Evolutionary conservation across 352 stramenopile species (phyloP), one percentile per base, ranked within the genome.

Genomic region (Pythium biforme): DNA sequence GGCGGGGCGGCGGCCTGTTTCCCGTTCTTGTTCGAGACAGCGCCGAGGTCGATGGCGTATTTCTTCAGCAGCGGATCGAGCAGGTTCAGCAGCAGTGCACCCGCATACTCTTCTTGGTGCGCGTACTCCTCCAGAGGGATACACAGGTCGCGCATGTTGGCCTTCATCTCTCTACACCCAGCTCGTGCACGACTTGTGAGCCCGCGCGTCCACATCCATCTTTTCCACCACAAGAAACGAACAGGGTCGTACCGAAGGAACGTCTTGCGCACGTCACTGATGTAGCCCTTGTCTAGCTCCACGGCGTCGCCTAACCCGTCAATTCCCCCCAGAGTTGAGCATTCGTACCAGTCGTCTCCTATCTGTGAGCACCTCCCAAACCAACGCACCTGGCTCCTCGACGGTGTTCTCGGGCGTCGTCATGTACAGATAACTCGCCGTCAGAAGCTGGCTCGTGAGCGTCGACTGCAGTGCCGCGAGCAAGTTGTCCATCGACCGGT

Each of bases 91-190:
- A 93, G 53, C 40, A 90, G 54, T 7, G 86, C 86, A 53, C 77
- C 87, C 3, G 80, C 72, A 55, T 89, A 87, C 47, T 95, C 86
- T 64, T 95, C 74, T 23, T 89, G 76, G 61, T 95, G 88, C 26
- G 86, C 86, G 49, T 90, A 95, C 56, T 88, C 83, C 64, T 95
- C 86, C 47, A 95, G 62, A 0, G 86, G 83, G 31, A 95, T 90
- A 53, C 82, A 91, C 49, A 93, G 58, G 12, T 95, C 81, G 49
- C 86, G 80, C 77, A 95, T 90, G 56, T 87, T 90, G 4, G 68
- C 54, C 62, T 93, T 95, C 83, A 95, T 95, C 69, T 95, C 86
- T 23, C 86, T 95, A 41, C 3, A 25, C 11, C n/a, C n/a, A n/a
- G n/a, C n/a, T n/a, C n/a, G 10, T 34, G 23, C 19, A 60, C 4